Conservation (phyloP, 106 monocot species). For the Dactylorhiza incarnata region DNA sequence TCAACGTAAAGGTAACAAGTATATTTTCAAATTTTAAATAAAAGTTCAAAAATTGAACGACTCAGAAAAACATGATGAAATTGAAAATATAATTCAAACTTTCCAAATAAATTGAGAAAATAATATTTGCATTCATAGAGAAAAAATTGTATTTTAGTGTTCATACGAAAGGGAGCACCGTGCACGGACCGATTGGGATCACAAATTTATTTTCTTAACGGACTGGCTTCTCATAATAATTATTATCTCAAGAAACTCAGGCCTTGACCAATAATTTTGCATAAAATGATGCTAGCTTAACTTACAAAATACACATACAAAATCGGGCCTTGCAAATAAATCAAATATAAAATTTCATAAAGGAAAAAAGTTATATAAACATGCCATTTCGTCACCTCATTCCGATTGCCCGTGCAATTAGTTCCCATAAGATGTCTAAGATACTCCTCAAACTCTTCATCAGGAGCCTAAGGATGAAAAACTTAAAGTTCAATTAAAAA, state of each 20-base stretch:
- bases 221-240: neutral
- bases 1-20: neutral
- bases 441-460: constrained; percentile 99
- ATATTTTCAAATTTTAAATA: neutral
- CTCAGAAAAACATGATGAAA: neutral
- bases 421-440: constrained; percentile 68
- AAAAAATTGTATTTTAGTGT: neutral
- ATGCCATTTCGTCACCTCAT: constrained; percentile 56
- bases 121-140: neutral
- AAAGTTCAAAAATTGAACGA: neutral
- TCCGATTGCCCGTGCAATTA: constrained; percentile 74
- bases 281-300: neutral
- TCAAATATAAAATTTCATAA: neutral
- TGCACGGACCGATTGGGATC: neutral
- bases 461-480: constrained; percentile 62
- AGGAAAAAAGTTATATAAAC: neutral
- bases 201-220: neutral
- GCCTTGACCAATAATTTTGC: neutral
- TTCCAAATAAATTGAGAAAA: neutral
- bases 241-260: neutral
- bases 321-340: neutral
- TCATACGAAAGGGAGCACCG: neutral
- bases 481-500: too few relatives aligned
- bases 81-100: neutral
- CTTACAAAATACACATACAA: neutral